These are phyloP conservation scores for Parietaria judaica DNA, from an alignment of 306 rosid species.

Conservation along the genomic window DNA sequence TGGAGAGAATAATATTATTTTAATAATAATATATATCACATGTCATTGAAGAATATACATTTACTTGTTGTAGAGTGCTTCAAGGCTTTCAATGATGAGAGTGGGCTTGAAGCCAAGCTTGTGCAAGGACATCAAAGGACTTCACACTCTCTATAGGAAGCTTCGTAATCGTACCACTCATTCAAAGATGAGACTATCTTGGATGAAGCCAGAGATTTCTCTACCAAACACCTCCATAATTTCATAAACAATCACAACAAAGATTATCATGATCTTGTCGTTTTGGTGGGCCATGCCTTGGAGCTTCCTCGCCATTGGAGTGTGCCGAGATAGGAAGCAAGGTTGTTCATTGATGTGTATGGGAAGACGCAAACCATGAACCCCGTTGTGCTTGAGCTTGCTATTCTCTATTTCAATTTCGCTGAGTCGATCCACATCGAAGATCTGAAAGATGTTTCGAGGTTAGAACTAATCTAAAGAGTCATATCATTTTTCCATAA, in stretches of 20 bases:
- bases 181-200: neutral
- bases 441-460: neutral
- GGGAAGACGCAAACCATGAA: neutral
- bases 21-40: too few relatives aligned
- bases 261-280: neutral
- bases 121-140: constrained; percentile 1
- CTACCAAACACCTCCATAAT: constrained; percentile 5
- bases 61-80: neutral
- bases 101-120: neutral
- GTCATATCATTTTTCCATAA: too few relatives aligned
- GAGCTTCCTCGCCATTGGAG: constrained; percentile 36
- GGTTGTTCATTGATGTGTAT: constrained; percentile 22
- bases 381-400: neutral
- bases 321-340: constrained; percentile 19
- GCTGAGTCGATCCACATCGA: neutral
- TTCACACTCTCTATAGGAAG: constrained; percentile 31
- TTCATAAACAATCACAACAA: neutral
- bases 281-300: constrained; percentile 21
- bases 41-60: too few relatives aligned
- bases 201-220: neutral
- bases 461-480: too few relatives aligned
- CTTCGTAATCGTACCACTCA: constrained; percentile 19
- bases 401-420: constrained; percentile 1
- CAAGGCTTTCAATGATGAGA: constrained; percentile 13
- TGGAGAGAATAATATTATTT: too few relatives aligned